Conservation (phyloP, 257 asterid species). For the Solanum chilense region DNA sequence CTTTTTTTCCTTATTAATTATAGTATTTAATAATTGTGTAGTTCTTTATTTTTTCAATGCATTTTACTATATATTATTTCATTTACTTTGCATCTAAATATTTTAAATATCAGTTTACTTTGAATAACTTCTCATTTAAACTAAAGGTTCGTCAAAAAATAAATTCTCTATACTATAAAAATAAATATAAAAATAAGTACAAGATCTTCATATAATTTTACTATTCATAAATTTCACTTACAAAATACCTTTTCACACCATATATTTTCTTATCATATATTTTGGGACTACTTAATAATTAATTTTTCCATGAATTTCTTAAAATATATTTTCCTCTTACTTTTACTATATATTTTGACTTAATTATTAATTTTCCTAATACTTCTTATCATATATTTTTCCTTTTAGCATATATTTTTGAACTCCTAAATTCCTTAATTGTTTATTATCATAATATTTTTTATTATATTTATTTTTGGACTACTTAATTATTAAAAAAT, state of each 20-base stretch:
- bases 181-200: too few species aligned
- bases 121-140: not conserved
- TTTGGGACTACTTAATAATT: not conserved
- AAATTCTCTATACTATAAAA: too few species aligned
- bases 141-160: too few species aligned
- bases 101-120: too few species aligned
- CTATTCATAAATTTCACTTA: too few species aligned
- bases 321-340: not conserved
- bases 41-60: too few species aligned
- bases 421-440: not conserved
- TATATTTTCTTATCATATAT: not conserved
- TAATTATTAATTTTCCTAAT: not conserved
- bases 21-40: too few species aligned
- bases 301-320: not conserved
- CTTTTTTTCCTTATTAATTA: too few species aligned
- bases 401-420: not conserved
- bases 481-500: not conserved
- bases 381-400: not conserved
- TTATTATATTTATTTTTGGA: not conserved
- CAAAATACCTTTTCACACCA: not conserved
- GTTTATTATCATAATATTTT: not conserved
- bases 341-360: not conserved
- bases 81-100: not conserved
- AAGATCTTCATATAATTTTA: not conserved
- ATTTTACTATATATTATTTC: too few species aligned